A percentile compares a stretch with the other conserved stretches of the same genome.
Conservation (phyloP, 2,329 filamentous ascomycete genomes). For the Cladorrhinum sp. region DNA sequence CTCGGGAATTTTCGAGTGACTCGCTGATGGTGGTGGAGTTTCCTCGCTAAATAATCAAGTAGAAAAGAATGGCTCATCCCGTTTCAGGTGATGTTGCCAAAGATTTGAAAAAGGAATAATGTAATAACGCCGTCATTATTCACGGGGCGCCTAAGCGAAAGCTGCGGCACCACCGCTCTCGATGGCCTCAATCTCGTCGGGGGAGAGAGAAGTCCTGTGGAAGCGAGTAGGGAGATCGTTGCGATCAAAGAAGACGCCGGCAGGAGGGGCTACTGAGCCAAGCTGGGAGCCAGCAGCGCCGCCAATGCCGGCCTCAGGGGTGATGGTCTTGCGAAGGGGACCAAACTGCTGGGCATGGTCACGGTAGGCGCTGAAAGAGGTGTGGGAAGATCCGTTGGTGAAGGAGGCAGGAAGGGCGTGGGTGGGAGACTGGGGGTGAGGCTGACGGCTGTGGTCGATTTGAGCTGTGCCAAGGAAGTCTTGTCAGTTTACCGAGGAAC, state of each 20-base stretch:
- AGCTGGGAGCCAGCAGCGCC: slow-evolving; percentile 65
- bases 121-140: background rate
- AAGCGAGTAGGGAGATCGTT: slow-evolving; percentile 84
- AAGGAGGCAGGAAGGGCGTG: slow-evolving; percentile 59
- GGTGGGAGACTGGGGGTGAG: slow-evolving; percentile 69
- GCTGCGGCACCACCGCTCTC: slow-evolving; percentile 82
- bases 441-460: slow-evolving; percentile 69
- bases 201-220: slow-evolving; percentile 67
- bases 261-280: slow-evolving; percentile 66
- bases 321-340: slow-evolving; percentile 61
- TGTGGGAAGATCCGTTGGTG: slow-evolving; percentile 44
- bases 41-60: background rate
- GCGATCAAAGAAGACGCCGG: slow-evolving; percentile 83
- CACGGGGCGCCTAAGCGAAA: slow-evolving; percentile 39
- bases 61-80: slow-evolving; percentile 2
- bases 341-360: slow-evolving; percentile 76
- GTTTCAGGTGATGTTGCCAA: background rate
- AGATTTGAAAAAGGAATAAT: background rate
- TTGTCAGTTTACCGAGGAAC: slow-evolving; percentile 25
- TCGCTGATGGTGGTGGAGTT: background rate
- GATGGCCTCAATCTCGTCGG: slow-evolving; percentile 90
- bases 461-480: slow-evolving; percentile 46
- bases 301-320: slow-evolving; percentile 48
- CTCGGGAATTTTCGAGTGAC: background rate
- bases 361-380: slow-evolving; percentile 72